These are phyloP conservation scores for Grosmannia penicillata DNA, from an alignment of 2,329 filamentous ascomycete genomes.

Conservation along the genomic window DNA sequence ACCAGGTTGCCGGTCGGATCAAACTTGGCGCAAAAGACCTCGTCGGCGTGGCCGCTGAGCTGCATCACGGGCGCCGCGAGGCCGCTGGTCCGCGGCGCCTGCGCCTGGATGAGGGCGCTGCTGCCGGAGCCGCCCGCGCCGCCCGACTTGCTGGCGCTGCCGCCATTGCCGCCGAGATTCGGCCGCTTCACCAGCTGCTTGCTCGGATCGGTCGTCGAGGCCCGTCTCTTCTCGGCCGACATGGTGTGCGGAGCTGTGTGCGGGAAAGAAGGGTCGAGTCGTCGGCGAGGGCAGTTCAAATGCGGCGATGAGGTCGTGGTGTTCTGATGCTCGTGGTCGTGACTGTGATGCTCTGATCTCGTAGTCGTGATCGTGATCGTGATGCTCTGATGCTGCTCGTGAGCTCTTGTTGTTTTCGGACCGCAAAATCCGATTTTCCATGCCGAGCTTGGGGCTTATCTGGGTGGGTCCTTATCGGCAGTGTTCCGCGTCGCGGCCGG, in stretches of 20 bases:
- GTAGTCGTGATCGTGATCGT: background rate
- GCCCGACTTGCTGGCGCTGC: constrained; percentile 25
- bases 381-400: background rate
- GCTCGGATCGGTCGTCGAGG: constrained; percentile 61
- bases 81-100: constrained; percentile 62
- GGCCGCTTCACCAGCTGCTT: constrained; percentile 82
- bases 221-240: constrained; percentile 84
- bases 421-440: constrained; percentile 9
- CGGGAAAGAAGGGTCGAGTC: background rate
- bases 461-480: background rate
- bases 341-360: background rate
- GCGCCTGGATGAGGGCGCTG: constrained; percentile 31
- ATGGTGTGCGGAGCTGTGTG: constrained; percentile 30
- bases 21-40: constrained; percentile 84
- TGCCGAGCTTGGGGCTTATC: background rate
- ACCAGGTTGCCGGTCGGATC: constrained; percentile 78
- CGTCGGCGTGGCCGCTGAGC: constrained; percentile 65
- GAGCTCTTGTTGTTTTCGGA: background rate
- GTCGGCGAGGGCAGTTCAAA: background rate
- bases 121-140: constrained; percentile 20
- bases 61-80: constrained; percentile 92
- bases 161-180: constrained; percentile 43
- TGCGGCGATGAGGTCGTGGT: background rate
- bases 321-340: background rate
- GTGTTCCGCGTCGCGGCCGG: too few species aligned